phyloP scores from a whole-genome alignment of 129 eudicot species.

The Mikania micrantha region DNA sequence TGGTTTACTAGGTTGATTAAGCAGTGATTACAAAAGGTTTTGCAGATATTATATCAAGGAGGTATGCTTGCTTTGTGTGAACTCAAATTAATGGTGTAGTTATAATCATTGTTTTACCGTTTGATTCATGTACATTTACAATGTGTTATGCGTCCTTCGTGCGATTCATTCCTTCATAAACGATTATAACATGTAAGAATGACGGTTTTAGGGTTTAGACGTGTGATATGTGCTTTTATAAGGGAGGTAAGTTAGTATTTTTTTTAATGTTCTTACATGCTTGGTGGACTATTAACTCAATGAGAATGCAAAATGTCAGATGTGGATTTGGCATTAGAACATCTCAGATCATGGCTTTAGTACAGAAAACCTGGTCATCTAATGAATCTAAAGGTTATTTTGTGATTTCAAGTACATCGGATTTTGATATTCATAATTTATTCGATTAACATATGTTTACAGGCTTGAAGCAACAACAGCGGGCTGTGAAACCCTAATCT shows the following conservation, averaged over 20 bases:
- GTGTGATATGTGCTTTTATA: neutral
- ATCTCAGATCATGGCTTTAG: neutral
- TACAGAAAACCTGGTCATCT: slow-evolving; percentile 1
- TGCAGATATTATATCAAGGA: neutral
- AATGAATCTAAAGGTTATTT: neutral
- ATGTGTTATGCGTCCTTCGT: neutral
- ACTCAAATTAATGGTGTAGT: slow-evolving; percentile 5
- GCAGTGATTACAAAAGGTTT: neutral
- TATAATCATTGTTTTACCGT: neutral
- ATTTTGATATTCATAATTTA: neutral
- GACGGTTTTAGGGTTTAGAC: slow-evolving; percentile 22
- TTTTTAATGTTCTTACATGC: neutral
- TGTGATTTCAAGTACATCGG: neutral
- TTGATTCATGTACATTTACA: neutral
- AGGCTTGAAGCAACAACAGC: neutral
- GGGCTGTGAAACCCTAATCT: slow-evolving; percentile 18
- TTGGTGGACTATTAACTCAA: neutral
- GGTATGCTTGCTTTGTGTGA: slow-evolving; percentile 1
- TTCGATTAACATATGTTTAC: neutral
- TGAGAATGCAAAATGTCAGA: neutral
- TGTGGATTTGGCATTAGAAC: slow-evolving; percentile 1
- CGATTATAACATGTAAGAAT: neutral
- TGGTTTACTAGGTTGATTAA: neutral
- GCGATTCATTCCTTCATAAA: neutral
- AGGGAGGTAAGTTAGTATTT: neutral